Conservation (phyloP, 1,284 basidiomycete genomes). For the Mycena citricolor region DNA sequence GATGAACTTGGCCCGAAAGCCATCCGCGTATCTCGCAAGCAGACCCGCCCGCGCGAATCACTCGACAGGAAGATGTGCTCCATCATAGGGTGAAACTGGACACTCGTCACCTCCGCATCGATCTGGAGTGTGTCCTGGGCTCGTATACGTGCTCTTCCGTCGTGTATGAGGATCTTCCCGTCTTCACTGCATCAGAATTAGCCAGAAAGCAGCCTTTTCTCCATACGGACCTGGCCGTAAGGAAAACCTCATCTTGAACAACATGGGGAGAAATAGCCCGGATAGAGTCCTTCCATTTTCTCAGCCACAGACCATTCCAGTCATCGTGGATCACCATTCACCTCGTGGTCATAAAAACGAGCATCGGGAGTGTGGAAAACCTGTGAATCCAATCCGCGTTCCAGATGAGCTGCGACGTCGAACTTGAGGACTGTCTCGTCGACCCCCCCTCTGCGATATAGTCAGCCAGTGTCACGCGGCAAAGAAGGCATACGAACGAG, state of each 20-base stretch:
- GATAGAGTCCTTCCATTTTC: slow-evolving; percentile 52
- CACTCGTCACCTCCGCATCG: slow-evolving; percentile 54
- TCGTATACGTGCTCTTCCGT: slow-evolving; percentile 36
- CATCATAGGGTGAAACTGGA: slow-evolving; percentile 62
- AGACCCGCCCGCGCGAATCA: slow-evolving; percentile 55
- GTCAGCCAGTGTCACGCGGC: slow-evolving; percentile 7
- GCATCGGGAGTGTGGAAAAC: slow-evolving; percentile 33
- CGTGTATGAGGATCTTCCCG: slow-evolving; percentile 62
- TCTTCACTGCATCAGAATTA: slow-evolving; percentile 49
- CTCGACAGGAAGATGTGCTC: slow-evolving; percentile 67
- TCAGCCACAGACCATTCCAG: slow-evolving; percentile 19
- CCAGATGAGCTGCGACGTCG: slow-evolving; percentile 40
- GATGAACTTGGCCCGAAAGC: slow-evolving; percentile 56
- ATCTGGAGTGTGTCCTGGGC: slow-evolving; percentile 54
- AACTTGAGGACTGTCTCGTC: slow-evolving; percentile 58
- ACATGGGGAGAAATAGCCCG: slow-evolving; percentile 64
- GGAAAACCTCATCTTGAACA: slow-evolving; percentile 59
- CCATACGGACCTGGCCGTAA: slow-evolving; percentile 63
- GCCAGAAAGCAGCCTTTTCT: too few species aligned
- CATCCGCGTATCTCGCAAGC: slow-evolving; percentile 75
- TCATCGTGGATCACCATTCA: slow-evolving; percentile 24
- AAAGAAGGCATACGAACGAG: slow-evolving; percentile 47
- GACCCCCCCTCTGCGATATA: slow-evolving; percentile 56
- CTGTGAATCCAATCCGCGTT: slow-evolving; percentile 24
- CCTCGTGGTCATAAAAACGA: slow-evolving; percentile 35